Percentiles rank a stretch among this genome's conserved stretches.
Conservation (phyloP, 345 rosid species). For the Pugionium cornutum region DNA sequence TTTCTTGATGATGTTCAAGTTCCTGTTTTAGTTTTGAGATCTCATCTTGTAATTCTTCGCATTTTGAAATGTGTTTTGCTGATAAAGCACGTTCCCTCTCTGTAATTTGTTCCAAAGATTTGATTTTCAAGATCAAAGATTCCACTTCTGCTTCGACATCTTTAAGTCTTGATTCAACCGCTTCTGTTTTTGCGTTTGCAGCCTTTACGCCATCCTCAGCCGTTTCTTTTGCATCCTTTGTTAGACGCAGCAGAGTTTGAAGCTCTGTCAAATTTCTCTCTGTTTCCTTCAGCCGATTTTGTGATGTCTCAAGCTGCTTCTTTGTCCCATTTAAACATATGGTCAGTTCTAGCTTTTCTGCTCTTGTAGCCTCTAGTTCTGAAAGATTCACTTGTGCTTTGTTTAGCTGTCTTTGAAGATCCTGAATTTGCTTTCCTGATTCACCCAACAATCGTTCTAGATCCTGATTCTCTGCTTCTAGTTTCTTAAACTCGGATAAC, state of each 20-base stretch:
- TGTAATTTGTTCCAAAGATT: conserved; percentile 45
- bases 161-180: conserved; percentile 54
- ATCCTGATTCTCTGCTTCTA: conserved; percentile 54
- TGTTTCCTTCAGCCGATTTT: conserved; percentile 48
- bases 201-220: conserved; percentile 51
- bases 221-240: conserved; percentile 51
- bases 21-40: conserved; percentile 53
- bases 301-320: conserved; percentile 49
- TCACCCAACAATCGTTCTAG: conserved; percentile 47
- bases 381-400: conserved; percentile 49
- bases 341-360: conserved; percentile 55
- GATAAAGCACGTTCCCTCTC: conserved; percentile 41
- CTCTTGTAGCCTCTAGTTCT: conserved; percentile 53
- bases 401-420: conserved; percentile 46
- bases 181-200: conserved; percentile 45
- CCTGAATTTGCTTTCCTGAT: conserved; percentile 39
- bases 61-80: conserved; percentile 38
- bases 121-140: conserved; percentile 48
- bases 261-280: conserved; percentile 49
- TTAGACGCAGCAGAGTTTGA: conserved; percentile 45
- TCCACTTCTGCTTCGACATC: conserved; percentile 53
- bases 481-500: conserved; percentile 43
- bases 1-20: conserved; percentile 43
- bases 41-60: conserved; percentile 56
- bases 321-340: conserved; percentile 51